Conservation (phyloP, 495 filamentous ascomycete genomes). For the Penicillium silybi region DNA sequence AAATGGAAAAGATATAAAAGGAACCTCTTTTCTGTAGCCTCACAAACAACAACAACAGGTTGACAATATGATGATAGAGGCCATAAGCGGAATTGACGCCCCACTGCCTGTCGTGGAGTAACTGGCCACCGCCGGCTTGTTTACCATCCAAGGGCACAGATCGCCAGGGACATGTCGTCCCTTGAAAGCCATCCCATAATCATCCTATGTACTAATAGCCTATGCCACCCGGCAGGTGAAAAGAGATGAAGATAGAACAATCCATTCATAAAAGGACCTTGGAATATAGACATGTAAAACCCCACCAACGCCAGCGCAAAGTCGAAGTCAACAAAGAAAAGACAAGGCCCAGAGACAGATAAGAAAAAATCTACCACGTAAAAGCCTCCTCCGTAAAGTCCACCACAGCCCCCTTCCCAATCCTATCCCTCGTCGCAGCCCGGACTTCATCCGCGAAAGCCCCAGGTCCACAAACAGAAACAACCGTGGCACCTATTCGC, state of each 20-base stretch:
- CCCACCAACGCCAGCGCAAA: constrained; percentile 4
- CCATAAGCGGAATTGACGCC: too few species aligned
- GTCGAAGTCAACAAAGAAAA: not conserved
- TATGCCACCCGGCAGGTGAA: not conserved
- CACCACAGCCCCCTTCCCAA: constrained; percentile 62
- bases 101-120: too few species aligned
- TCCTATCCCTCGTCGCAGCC: constrained; percentile 60
- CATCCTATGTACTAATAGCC: too few species aligned
- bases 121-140: too few species aligned
- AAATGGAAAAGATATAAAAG: too few species aligned
- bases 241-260: not conserved
- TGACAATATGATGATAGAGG: too few species aligned
- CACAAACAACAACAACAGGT: too few species aligned
- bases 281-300: constrained; percentile 3
- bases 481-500: constrained; percentile 76
- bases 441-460: constrained; percentile 86
- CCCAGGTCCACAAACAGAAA: constrained; percentile 87
- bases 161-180: too few species aligned
- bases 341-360: not conserved
- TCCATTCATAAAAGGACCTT: not conserved
- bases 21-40: too few species aligned
- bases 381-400: constrained; percentile 97
- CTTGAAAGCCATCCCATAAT: too few species aligned
- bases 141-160: too few species aligned
- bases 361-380: constrained; percentile 53